A percentile compares a stretch with the other conserved stretches of the same genome.
phyloP scores from a whole-genome alignment of 345 rosid species.

The Corymbia maculata region DNA sequence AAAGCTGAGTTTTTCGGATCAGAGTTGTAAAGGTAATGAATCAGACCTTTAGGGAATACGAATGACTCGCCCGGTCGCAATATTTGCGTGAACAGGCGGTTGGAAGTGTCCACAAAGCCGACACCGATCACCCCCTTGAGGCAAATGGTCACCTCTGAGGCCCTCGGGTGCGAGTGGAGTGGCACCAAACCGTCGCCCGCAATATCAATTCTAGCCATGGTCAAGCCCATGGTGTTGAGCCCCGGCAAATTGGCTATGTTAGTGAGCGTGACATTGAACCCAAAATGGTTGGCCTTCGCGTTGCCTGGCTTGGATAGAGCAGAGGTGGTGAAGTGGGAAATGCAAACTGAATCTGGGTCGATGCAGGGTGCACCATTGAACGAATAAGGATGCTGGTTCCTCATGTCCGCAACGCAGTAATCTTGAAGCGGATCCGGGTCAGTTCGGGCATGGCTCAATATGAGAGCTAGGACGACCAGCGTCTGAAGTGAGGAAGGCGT shows the following conservation, averaged over 20 bases:
- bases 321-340: constrained; percentile 48
- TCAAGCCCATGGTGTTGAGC: constrained; percentile 68
- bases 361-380: constrained; percentile 52
- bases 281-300: constrained; percentile 26
- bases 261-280: constrained; percentile 52
- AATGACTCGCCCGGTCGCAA: constrained; percentile 55
- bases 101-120: constrained; percentile 54
- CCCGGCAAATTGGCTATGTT: constrained; percentile 45
- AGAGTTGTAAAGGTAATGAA: constrained; percentile 49
- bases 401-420: constrained; percentile 51
- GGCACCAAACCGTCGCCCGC: constrained; percentile 32
- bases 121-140: constrained; percentile 40
- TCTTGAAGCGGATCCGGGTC: constrained; percentile 78
- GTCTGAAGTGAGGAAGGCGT: background rate
- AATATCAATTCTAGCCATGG: constrained; percentile 50
- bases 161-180: constrained; percentile 65
- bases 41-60: constrained; percentile 58
- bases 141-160: constrained; percentile 67
- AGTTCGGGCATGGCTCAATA: constrained; percentile 23
- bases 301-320: constrained; percentile 41
- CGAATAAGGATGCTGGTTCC: constrained; percentile 3
- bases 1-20: constrained; percentile 32
- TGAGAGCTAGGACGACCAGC: constrained; percentile 11
- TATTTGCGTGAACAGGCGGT: constrained; percentile 37
- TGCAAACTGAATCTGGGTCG: constrained; percentile 23